phyloP scores from a whole-genome alignment of 805 yeast genomes.

The Clavispora carvajalis region DNA sequence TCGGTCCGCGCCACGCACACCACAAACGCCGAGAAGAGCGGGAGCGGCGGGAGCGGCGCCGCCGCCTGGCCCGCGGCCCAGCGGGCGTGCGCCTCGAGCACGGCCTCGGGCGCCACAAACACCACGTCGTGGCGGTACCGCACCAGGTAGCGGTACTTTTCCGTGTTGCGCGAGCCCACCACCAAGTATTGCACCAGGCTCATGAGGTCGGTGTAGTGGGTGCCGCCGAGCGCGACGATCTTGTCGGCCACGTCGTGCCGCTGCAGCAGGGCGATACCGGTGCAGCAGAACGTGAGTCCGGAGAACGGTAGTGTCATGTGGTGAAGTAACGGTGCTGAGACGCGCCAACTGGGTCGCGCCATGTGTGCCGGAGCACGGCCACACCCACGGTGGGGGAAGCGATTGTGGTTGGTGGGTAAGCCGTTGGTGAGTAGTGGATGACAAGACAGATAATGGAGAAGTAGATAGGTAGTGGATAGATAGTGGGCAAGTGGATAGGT shows the following conservation, averaged over 20 bases:
- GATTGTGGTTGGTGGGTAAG: too few species aligned
- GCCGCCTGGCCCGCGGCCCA: constrained; percentile 48
- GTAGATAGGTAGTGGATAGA: too few species aligned
- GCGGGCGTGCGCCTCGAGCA: constrained; percentile 38
- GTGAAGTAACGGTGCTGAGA: background rate
- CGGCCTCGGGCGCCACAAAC: constrained; percentile 45
- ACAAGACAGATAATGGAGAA: too few species aligned
- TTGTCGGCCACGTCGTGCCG: constrained; percentile 41
- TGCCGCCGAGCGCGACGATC: constrained; percentile 56
- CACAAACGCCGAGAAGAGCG: constrained; percentile 40
- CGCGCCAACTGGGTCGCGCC: background rate
- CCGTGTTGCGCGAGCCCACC: constrained; percentile 54
- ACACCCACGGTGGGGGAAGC: too few species aligned
- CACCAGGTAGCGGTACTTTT: constrained; percentile 49
- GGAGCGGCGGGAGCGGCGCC: constrained; percentile 22
- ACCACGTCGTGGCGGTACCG: constrained; percentile 50
- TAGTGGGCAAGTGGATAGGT: too few species aligned
- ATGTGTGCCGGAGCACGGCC: too few species aligned
- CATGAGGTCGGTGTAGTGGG: constrained; percentile 50
- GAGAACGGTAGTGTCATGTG: constrained; percentile 33
- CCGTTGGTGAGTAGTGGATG: too few species aligned
- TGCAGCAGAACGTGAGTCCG: constrained; percentile 52
- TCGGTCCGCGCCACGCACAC: constrained; percentile 42
- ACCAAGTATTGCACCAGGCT: constrained; percentile 55
- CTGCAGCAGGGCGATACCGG: constrained; percentile 40